Base-by-base conservation (phyloP, 2,329 filamentous ascomycete genomes). In the Ophiocordyceps camponoti-floridani region DNA sequence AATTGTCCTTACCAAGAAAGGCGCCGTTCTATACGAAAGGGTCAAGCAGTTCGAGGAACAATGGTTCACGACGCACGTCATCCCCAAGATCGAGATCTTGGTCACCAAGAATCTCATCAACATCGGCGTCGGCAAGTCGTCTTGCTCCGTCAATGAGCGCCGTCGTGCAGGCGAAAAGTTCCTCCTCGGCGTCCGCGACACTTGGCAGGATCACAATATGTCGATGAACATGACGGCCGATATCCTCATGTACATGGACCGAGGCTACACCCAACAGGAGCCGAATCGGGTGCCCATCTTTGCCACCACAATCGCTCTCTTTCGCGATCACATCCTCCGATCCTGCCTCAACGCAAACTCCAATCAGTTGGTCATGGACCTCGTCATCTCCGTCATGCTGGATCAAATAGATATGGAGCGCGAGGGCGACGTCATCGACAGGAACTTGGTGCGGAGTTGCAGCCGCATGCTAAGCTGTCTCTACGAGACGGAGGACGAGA, bases 161-260 rank as follows among this genome's bases (percentile, higher is more conserved):
- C 73, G 84, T 42, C 74, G 81, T 40, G 81, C 83, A 33, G 88
- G 88, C 42, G 87, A 94, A 61, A 79, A 73, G 55, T 93, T 96
- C 51, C 63, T 98, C 47, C 76, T 75, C 45, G 81, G 77, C 0
- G 62, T 96, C 13, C 82, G 82, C 52, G 71, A 79, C 47, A 77
- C 80, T 2, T 98, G 88, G 86, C 77, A 87, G 48, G 83, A 93
- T 49, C 88, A 98, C 57, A 84, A 88, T 57, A 75, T 84, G 46
- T 88, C 84, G 41, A 94, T 94, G 84, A 87, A 86, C 57, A 96
- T 96, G 89, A 81, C 86, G 43, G 87, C 88, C 4, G 91, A 96
- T 60, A 86, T 96, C 30, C 70, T 96, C 44, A 95, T 96, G 87
- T 95, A 95, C 57, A 85, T 98, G 70, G 89, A 98, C 58, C 82